Percentiles rank a stretch among this genome's conserved stretches.
Evolutionary conservation across 805 yeast species (phyloP).

Genomic region (Starmerella vaccinii): DNA sequence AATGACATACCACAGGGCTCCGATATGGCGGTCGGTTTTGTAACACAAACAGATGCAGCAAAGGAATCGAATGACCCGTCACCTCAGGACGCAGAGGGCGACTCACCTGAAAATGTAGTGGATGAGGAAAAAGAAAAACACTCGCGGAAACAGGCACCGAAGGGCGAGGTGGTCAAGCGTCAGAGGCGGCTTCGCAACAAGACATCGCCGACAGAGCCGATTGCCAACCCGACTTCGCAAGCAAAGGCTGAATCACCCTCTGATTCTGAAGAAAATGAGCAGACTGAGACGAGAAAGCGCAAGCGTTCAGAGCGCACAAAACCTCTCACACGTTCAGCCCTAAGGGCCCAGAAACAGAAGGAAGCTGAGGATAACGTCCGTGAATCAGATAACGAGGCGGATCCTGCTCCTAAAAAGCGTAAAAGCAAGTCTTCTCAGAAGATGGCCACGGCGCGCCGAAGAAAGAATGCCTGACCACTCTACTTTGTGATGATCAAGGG

Average conservation of each 20-base stretch:
- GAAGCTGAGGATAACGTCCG: background rate
- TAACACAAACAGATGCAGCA: too few species aligned
- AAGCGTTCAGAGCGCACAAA: background rate
- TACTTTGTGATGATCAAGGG: background rate
- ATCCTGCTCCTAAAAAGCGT: background rate
- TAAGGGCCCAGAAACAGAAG: background rate
- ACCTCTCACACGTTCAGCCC: constrained; percentile 2
- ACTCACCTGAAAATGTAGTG: too few species aligned
- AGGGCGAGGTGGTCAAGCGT: background rate
- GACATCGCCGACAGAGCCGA: background rate
- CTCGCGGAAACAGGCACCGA: too few species aligned
- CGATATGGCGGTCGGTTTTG: too few species aligned
- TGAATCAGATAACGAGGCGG: background rate
- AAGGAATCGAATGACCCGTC: too few species aligned
- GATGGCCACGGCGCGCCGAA: background rate
- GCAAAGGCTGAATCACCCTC: background rate
- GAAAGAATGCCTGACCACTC: background rate
- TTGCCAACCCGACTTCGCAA: too few species aligned
- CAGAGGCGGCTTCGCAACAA: too few species aligned
- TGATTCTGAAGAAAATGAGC: background rate
- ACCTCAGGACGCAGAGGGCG: too few species aligned
- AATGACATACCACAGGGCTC: too few species aligned
- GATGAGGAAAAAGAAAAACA: too few species aligned
- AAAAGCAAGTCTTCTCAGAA: background rate
- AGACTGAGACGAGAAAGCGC: background rate